These are phyloP conservation scores for Xylaria acuta DNA, from an alignment of 495 filamentous ascomycete genomes.

Conservation along the genomic window DNA sequence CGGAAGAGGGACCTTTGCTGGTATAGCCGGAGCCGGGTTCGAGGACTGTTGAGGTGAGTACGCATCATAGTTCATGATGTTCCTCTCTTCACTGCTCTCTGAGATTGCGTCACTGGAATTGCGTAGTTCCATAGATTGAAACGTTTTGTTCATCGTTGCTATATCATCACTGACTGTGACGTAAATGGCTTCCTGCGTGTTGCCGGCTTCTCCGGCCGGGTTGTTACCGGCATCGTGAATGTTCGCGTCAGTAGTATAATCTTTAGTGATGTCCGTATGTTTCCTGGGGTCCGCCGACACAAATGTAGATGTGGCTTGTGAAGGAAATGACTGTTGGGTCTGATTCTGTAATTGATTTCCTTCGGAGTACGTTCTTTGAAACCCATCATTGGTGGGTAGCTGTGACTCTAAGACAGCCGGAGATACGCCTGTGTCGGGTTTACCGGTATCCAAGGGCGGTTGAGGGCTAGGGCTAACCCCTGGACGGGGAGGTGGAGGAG, in stretches of 20 bases:
- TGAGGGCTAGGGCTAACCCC: neutral
- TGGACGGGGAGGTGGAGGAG: conserved; percentile 6
- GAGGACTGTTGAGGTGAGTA: neutral
- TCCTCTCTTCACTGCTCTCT: neutral
- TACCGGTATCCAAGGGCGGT: neutral
- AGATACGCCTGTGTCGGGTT: neutral
- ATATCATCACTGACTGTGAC: neutral
- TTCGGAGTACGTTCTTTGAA: neutral
- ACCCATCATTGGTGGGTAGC: neutral
- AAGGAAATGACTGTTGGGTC: neutral
- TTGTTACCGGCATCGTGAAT: neutral
- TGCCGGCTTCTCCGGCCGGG: neutral
- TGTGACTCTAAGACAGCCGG: neutral
- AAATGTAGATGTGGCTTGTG: neutral
- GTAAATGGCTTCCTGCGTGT: neutral
- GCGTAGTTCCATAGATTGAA: conserved; percentile 9
- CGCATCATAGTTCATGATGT: neutral
- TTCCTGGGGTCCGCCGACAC: neutral
- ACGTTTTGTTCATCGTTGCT: neutral
- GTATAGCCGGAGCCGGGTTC: neutral
- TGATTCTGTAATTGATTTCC: neutral
- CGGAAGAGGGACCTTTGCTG: neutral
- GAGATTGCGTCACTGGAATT: neutral
- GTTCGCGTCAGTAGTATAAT: neutral
- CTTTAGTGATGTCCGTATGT: neutral